phyloP scores from a whole-genome alignment of 139 green algal species.

The Deuterostichococcus epilithicus region DNA sequence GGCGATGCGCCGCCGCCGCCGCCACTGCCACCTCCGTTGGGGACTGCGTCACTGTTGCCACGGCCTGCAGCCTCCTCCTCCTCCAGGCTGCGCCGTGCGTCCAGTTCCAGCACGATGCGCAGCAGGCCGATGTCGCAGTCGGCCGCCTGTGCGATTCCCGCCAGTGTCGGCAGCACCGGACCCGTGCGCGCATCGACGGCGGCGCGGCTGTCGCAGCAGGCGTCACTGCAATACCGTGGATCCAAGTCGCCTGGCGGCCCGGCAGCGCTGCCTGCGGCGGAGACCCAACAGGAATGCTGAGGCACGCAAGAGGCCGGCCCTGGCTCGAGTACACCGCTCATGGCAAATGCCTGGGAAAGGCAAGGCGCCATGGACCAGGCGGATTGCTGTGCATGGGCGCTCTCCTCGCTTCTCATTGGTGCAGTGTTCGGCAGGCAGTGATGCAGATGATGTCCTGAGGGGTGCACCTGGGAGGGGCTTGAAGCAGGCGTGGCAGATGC shows the following conservation, averaged over 20 bases:
- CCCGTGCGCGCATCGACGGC: neutral
- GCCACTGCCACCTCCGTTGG: neutral
- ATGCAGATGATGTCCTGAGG: no score
- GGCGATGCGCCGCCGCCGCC: neutral
- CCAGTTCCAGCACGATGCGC: constrained; percentile 10
- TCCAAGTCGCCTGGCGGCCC: neutral
- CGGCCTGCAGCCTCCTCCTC: neutral
- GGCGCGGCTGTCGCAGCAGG: neutral
- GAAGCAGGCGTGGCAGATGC: constrained; percentile 11
- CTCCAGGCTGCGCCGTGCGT: constrained; percentile 3
- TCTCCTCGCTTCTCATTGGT: no score
- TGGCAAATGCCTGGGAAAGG: no score
- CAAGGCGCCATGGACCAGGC: no score
- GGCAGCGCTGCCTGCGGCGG: no score
- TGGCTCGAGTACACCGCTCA: no score
- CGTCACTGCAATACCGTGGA: neutral
- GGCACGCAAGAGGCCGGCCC: no score
- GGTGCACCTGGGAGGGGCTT: neutral
- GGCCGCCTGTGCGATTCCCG: neutral
- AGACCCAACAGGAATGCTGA: neutral
- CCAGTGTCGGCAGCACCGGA: neutral
- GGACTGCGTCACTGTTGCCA: neutral
- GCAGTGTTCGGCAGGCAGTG: no score
- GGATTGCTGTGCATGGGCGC: no score
- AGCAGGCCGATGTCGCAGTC: constrained; percentile 3